Evolutionary conservation across 2,329 filamentous ascomycete species (phyloP).

Genomic region (Macrophomina pseudophaseolina): DNA sequence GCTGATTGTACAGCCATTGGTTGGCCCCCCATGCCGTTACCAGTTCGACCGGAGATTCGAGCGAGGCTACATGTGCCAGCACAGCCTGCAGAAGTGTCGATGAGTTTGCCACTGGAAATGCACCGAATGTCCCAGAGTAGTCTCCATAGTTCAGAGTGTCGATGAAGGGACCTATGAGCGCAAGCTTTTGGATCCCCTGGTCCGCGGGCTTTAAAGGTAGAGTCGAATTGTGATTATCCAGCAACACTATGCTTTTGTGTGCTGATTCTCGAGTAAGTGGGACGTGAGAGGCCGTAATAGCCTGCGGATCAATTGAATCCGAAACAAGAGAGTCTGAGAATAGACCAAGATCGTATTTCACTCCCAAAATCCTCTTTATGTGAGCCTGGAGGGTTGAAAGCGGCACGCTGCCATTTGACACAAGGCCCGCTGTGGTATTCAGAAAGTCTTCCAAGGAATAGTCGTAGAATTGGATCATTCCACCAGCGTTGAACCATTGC

Average conservation of each 20-base stretch:
- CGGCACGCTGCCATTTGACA: constrained; percentile 45
- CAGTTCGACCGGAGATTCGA: constrained; percentile 37
- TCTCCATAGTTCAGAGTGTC: constrained; percentile 53
- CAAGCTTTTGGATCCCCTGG: constrained; percentile 43
- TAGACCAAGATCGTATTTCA: constrained; percentile 53
- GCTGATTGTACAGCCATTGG: constrained; percentile 52
- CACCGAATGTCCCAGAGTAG: constrained; percentile 51
- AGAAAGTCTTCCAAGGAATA: constrained; percentile 48
- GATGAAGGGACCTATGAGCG: constrained; percentile 49
- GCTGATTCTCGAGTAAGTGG: constrained; percentile 50
- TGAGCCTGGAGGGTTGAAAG: constrained; percentile 45
- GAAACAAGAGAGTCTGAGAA: constrained; percentile 48
- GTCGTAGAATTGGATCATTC: constrained; percentile 55
- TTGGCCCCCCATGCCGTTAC: constrained; percentile 52
- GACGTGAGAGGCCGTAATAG: constrained; percentile 44
- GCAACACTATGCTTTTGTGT: constrained; percentile 50
- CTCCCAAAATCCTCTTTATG: constrained; percentile 44
- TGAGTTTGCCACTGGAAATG: constrained; percentile 46
- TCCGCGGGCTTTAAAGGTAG: constrained; percentile 42
- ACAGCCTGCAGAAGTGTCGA: constrained; percentile 49
- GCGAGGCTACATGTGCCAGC: constrained; percentile 34
- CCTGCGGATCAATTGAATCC: constrained; percentile 40
- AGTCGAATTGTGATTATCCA: constrained; percentile 50
- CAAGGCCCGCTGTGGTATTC: constrained; percentile 39
- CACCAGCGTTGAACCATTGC: constrained; percentile 53